These are phyloP conservation scores for Pharnaceum exiguum DNA, from an alignment of 148 eudicot species.

Conservation along the genomic window DNA sequence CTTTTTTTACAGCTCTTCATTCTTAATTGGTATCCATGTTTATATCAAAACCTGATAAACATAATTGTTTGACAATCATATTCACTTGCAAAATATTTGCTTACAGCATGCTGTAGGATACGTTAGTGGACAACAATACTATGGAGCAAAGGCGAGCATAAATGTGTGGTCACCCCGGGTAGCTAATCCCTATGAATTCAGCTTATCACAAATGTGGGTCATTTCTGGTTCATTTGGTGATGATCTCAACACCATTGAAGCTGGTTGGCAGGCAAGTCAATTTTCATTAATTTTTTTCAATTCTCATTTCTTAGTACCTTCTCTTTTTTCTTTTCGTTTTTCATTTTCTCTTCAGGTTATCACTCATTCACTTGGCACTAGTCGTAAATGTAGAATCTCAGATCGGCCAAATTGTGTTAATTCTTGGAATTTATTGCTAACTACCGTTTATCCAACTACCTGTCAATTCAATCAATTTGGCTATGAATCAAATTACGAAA, in stretches of 20 bases:
- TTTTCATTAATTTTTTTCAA: background rate
- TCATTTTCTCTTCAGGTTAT: too few relatives aligned
- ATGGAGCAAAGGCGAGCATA: constrained; percentile 91
- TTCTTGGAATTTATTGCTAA: constrained; percentile 19
- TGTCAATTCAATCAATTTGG: background rate
- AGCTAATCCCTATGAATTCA: constrained; percentile 70
- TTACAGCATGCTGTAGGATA: constrained; percentile 95
- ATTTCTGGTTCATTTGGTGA: constrained; percentile 93
- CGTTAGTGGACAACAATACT: constrained; percentile 74
- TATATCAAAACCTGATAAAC: too few relatives aligned
- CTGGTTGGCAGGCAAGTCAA: constrained; percentile 90
- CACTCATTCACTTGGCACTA: too few relatives aligned
- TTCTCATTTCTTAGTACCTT: background rate
- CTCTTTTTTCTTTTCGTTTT: background rate
- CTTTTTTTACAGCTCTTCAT: too few relatives aligned
- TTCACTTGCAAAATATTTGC: too few relatives aligned
- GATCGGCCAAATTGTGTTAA: background rate
- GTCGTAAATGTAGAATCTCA: background rate
- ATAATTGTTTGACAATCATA: too few relatives aligned
- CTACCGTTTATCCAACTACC: constrained; percentile 18
- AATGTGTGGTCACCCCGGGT: constrained; percentile 90
- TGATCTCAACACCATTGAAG: constrained; percentile 98
- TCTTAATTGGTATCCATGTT: too few relatives aligned
- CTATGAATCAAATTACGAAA: background rate
- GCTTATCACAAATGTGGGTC: constrained; percentile 93